Evolutionary conservation across 2,329 filamentous ascomycete species (phyloP).

Genomic region (Harringtonia lauricola): DNA sequence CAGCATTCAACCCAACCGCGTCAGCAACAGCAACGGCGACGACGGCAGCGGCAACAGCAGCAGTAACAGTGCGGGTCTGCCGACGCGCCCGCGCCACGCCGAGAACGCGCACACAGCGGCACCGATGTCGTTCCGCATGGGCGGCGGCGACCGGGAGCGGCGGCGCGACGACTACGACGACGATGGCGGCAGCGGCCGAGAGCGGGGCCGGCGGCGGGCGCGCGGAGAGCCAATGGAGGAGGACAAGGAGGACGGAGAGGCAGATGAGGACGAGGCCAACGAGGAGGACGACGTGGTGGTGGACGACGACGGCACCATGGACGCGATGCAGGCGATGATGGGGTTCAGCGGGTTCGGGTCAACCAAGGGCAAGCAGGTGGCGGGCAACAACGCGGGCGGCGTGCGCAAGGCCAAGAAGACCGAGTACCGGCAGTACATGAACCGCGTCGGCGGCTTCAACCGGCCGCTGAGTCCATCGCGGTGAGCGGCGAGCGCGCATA

Average conservation of each 20-base stretch:
- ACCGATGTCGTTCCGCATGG: conserved; percentile 10
- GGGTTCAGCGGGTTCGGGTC: conserved; percentile 78
- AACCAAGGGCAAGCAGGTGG: conserved; percentile 82
- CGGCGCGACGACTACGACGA: conserved; percentile 13
- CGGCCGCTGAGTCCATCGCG: conserved; percentile 54
- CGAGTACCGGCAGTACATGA: conserved; percentile 96
- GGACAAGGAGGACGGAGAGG: not conserved
- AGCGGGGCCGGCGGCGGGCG: too few relatives aligned
- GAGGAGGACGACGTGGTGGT: conserved; percentile 39
- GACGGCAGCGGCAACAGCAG: not conserved
- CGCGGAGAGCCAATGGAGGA: conserved; percentile 1
- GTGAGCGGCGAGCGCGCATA: too few relatives aligned
- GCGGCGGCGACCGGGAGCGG: conserved; percentile 12
- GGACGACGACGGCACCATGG: conserved; percentile 56
- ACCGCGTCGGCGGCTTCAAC: conserved; percentile 72
- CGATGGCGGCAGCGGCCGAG: not conserved
- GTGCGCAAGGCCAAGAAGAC: conserved; percentile 90
- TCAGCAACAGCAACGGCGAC: not conserved
- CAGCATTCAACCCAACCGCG: not conserved
- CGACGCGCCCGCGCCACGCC: conserved; percentile 4
- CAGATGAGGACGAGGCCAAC: conserved; percentile 12
- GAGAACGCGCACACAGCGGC: not conserved
- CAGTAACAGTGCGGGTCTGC: conserved; percentile 1
- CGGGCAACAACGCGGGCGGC: conserved; percentile 73
- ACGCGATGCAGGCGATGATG: conserved; percentile 75